phyloP scores from a whole-genome alignment of 2,329 filamentous ascomycete genomes.

The Microsporum canis region DNA sequence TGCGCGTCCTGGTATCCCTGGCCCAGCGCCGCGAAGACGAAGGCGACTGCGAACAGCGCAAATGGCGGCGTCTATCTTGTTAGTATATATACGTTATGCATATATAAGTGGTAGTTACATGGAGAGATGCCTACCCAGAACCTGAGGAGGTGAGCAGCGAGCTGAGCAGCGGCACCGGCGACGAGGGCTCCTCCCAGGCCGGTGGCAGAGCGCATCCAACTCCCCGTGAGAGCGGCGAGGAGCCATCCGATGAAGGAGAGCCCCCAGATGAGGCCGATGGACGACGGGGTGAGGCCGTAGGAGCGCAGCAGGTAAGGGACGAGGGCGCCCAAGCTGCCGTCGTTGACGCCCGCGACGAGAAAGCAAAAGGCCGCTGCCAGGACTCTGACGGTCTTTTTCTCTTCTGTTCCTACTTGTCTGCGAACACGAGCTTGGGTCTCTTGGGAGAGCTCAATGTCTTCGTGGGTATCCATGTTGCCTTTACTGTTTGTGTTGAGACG shows the following conservation, averaged over 20 bases:
- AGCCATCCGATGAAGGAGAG: conserved; percentile 52
- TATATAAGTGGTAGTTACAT: neutral
- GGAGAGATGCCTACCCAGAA: conserved; percentile 34
- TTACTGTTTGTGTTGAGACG: neutral
- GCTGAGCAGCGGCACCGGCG: conserved; percentile 46
- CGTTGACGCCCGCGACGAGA: conserved; percentile 55
- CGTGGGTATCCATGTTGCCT: neutral
- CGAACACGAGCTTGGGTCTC: neutral
- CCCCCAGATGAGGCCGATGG: conserved; percentile 43
- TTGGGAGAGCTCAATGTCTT: neutral
- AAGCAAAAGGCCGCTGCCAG: conserved; percentile 49
- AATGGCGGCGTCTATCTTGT: conserved; percentile 37
- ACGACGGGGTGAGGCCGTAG: conserved; percentile 44
- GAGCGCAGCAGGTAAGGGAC: conserved; percentile 51
- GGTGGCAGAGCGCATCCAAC: conserved; percentile 42
- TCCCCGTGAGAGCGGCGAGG: conserved; percentile 46
- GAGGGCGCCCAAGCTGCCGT: conserved; percentile 52
- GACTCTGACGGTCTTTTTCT: conserved; percentile 31
- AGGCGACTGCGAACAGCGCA: conserved; percentile 45
- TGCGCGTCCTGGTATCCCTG: conserved; percentile 55
- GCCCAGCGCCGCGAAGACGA: conserved; percentile 47
- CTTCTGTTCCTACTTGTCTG: neutral
- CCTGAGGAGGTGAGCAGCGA: conserved; percentile 43
- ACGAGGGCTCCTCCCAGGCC: conserved; percentile 47
- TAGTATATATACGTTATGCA: neutral